Conservation (phyloP, 768 basidiomycete species). For the Mycena amicta region DNA sequence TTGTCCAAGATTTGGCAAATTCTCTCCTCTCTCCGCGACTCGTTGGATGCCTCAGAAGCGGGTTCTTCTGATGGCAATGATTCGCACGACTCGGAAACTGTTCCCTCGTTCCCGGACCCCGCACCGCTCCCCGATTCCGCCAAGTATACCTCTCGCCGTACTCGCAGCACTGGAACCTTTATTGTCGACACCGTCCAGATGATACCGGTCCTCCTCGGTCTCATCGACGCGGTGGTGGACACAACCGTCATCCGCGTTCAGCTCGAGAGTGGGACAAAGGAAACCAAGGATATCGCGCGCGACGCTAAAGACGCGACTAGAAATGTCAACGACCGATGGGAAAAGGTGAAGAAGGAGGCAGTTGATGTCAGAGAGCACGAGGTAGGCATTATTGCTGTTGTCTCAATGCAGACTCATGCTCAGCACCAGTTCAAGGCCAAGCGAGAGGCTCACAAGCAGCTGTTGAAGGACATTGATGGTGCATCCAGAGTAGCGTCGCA, state of each 20-base stretch:
- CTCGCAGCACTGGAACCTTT: slow-evolving; percentile 35
- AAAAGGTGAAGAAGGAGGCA: slow-evolving; percentile 41
- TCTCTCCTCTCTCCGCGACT: slow-evolving; percentile 51
- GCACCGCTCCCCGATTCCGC: slow-evolving; percentile 51
- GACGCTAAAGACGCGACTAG: slow-evolving; percentile 55
- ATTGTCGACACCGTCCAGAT: slow-evolving; percentile 58
- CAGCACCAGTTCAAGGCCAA: slow-evolving; percentile 44
- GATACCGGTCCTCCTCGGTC: slow-evolving; percentile 61
- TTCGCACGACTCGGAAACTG: slow-evolving; percentile 18
- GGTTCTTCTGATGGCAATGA: slow-evolving; percentile 13
- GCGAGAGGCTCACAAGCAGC: slow-evolving; percentile 51
- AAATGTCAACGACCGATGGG: slow-evolving; percentile 63
- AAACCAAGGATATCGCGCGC: slow-evolving; percentile 55
- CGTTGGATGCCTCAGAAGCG: slow-evolving; percentile 22
- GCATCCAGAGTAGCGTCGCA: slow-evolving; percentile 52
- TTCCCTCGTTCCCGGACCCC: slow-evolving; percentile 57
- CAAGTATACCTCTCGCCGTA: slow-evolving; percentile 51
- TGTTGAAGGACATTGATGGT: slow-evolving; percentile 53
- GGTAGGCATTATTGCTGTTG: slow-evolving; percentile 27
- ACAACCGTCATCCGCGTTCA: slow-evolving; percentile 56
- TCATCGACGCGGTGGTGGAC: slow-evolving; percentile 55
- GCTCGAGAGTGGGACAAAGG: slow-evolving; percentile 59
- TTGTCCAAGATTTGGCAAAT: slow-evolving; percentile 65
- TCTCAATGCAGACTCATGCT: not conserved
- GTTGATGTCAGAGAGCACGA: slow-evolving; percentile 30